Base-by-base conservation (phyloP, 2,329 filamentous ascomycete species). In the Ophiocordyceps camponoti-floridani region DNA sequence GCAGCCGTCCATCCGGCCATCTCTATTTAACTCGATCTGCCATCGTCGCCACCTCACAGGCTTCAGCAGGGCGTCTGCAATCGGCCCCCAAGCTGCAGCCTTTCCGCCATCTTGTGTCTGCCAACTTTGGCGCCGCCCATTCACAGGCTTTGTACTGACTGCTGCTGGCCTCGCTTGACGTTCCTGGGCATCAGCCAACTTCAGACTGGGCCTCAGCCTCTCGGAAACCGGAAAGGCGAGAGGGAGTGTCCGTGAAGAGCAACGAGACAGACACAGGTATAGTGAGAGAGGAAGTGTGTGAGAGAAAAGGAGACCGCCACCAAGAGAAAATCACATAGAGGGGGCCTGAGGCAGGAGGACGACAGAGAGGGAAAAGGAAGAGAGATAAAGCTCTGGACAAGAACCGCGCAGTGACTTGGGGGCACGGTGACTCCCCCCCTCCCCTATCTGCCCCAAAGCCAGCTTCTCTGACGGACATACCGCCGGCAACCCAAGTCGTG, bases 381-480 rank as follows among this genome's bases (percentile, higher is more conserved):
- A 18, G 35, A 38, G 10, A 38, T 38, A 38, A 18, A 16, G 35
- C 35, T 18, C 16, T 16, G 40, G 40, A 13, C 10, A 14, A 44
- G 43, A 27, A 19, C 23, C 28, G 28, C 18, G 37, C 38, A 23
- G 23, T 14, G 23, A 11, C 10, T 27, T 23, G 26, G 38, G 35
- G 35, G 35, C 35, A 38, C 35, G 16, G 35, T 38, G 35, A 38
- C 4, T 16, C 35, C 16, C 35, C 35, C 35, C 35, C 35, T n/a
- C 27, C 19, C 30, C 26, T 19, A 9, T 33, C n/a, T 30, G 26
- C 35, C 27, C 30, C 27, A 33, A 19, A 41, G 40, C 40, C 16
- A 27, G 14, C 42, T 43, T 40, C 41, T 43, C 37, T 43, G 23
- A 42, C 38, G 30, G 44, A 30, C 41, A 37, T 44, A 43, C 16